Evolutionary conservation across 2,329 filamentous ascomycete species (phyloP).

Genomic region (Diaporthe amygdali): DNA sequence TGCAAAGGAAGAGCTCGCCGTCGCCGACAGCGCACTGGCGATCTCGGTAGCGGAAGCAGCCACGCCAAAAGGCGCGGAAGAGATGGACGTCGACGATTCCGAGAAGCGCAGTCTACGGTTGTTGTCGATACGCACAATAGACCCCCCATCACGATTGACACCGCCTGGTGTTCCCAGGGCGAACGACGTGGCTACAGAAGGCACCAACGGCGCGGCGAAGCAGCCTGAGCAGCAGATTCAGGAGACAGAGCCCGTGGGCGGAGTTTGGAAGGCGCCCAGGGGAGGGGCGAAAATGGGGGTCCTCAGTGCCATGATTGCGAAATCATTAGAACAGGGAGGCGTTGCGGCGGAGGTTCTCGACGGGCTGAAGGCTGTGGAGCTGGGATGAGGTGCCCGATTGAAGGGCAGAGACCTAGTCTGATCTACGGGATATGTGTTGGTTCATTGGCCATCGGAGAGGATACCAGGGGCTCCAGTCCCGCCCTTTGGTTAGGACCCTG

Average conservation of each 20-base stretch:
- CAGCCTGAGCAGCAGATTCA: constrained; percentile 44
- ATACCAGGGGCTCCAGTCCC: neutral
- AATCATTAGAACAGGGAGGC: constrained; percentile 77
- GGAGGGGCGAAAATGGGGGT: constrained; percentile 81
- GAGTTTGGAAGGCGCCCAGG: constrained; percentile 85
- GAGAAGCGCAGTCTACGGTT: constrained; percentile 57
- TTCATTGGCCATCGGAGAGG: neutral
- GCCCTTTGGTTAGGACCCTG: neutral
- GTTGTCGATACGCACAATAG: constrained; percentile 73
- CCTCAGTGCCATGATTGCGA: constrained; percentile 75
- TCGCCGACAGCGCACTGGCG: constrained; percentile 87
- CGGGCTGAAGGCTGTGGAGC: constrained; percentile 77
- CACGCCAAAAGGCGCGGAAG: constrained; percentile 29
- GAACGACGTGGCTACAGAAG: constrained; percentile 58
- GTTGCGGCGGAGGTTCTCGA: constrained; percentile 87
- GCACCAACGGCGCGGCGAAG: constrained; percentile 39
- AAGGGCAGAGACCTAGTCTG: constrained; percentile 22
- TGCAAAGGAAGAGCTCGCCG: constrained; percentile 86
- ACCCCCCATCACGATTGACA: constrained; percentile 76
- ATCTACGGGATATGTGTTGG: neutral
- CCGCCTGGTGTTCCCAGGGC: constrained; percentile 72
- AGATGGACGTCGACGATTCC: constrained; percentile 46
- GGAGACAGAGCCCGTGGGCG: constrained; percentile 65
- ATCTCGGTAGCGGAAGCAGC: constrained; percentile 72
- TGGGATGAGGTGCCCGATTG: constrained; percentile 50